Evolutionary conservation across 768 basidiomycete species (phyloP).

Genomic region (Lepiota venenata): DNA sequence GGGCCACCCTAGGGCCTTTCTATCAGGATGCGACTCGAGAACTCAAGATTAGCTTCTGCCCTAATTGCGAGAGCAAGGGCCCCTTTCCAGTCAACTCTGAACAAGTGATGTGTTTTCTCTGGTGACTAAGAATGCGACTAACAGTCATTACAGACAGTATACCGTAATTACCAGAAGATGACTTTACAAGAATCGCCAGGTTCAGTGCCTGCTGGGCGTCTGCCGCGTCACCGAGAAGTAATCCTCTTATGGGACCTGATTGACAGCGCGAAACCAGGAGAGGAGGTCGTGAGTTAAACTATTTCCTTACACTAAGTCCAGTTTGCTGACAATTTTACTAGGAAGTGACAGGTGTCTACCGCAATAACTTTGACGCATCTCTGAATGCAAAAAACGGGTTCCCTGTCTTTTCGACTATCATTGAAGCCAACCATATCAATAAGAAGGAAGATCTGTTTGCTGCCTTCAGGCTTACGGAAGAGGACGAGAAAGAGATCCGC

Average conservation of each 20-base stretch:
- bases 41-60: constrained; percentile 91
- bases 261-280: constrained; percentile 96
- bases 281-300: constrained; percentile 76
- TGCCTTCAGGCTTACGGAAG: constrained; percentile 96
- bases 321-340: constrained; percentile 26
- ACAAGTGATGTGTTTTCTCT: constrained; percentile 51
- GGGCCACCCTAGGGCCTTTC: constrained; percentile 92
- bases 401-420: constrained; percentile 97
- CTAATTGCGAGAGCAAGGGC: constrained; percentile 91
- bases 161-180: constrained; percentile 99
- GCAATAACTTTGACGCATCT: constrained; percentile 98
- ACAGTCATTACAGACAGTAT: constrained; percentile 70
- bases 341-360: constrained; percentile 98
- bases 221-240: constrained; percentile 96
- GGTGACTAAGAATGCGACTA: neutral
- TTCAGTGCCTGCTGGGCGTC: constrained; percentile 94
- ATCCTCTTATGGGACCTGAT: constrained; percentile 97
- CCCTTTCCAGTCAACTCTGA: constrained; percentile 97
- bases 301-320: constrained; percentile 10
- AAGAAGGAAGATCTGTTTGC: constrained; percentile 99
- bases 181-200: constrained; percentile 98
- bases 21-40: constrained; percentile 97
- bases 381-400: constrained; percentile 99
- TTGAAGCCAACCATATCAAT: constrained; percentile 98
- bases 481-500: constrained; percentile 93